These are phyloP conservation scores for Dissophora globulifera DNA, from an alignment of 192 early-diverging fungal species.

Conservation along the genomic window DNA sequence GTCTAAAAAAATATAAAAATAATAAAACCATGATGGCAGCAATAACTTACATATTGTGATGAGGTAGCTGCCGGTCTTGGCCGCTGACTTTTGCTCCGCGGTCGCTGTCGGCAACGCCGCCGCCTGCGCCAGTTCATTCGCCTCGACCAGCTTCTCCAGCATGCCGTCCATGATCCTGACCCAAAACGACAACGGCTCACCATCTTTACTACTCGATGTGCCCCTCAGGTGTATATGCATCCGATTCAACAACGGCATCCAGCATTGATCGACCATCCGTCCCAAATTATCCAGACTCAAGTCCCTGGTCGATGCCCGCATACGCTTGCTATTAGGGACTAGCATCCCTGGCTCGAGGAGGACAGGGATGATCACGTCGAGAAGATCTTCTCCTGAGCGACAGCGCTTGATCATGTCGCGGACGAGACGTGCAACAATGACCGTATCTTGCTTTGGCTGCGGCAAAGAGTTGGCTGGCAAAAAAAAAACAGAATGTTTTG, in stretches of 20 bases:
- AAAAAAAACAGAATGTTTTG: neutral
- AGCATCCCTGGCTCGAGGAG: constrained; percentile 44
- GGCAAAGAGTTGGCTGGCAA: constrained; percentile 22
- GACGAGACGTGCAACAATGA: constrained; percentile 8
- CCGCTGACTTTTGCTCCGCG: constrained; percentile 12
- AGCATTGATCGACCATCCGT: constrained; percentile 33
- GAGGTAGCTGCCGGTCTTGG: constrained; percentile 38
- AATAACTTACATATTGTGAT: constrained; percentile 34
- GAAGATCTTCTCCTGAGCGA: constrained; percentile 38
- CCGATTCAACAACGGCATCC: constrained; percentile 46
- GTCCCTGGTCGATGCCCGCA: constrained; percentile 19
- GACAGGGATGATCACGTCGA: constrained; percentile 22
- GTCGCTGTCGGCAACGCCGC: constrained; percentile 11
- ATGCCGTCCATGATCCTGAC: constrained; percentile 30
- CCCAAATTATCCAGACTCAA: constrained; percentile 29
- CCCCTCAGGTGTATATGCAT: constrained; percentile 9
- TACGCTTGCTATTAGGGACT: constrained; percentile 34
- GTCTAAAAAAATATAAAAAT: neutral
- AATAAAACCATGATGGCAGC: neutral
- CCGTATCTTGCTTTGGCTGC: constrained; percentile 24
- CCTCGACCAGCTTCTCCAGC: constrained; percentile 38
- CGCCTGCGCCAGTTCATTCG: constrained; percentile 12
- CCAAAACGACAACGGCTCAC: constrained; percentile 36
- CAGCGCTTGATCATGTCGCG: constrained; percentile 43
- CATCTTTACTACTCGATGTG: constrained; percentile 21